Evolutionary conservation across 163 green algal genomes (phyloP), one percentile per base, ranked within the genome.

Genomic region (Smithsoniella earleae): DNA sequence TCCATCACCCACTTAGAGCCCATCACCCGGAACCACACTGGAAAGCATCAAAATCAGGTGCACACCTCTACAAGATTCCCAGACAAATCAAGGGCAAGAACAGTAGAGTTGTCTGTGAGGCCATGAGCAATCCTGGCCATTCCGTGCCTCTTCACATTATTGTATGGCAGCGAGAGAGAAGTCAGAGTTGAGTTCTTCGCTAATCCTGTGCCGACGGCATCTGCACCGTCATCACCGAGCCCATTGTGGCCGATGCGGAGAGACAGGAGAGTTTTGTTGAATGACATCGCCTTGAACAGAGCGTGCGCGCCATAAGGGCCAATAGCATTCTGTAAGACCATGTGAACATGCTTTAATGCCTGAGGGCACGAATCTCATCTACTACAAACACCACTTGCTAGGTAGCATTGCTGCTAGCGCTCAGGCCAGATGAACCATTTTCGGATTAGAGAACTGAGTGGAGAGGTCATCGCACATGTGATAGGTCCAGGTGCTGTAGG

Each of bases 401-500:
- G n/a, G n/a, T n/a, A n/a, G n/a, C n/a, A n/a, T n/a, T n/a, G n/a
- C n/a, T n/a, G n/a, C n/a, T n/a, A n/a, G n/a, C n/a, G n/a, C n/a
- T n/a, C n/a, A n/a, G n/a, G n/a, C n/a, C n/a, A n/a, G n/a, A n/a
- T n/a, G n/a, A n/a, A n/a, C n/a, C n/a, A n/a, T n/a, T n/a, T n/a
- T n/a, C n/a, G n/a, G n/a, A n/a, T n/a, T n/a, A n/a, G n/a, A n/a
- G n/a, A n/a, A n/a, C n/a, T n/a, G n/a, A n/a, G n/a, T n/a, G n/a
- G n/a, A n/a, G n/a, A n/a, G n/a, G n/a, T n/a, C 31, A 64, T 27
- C 49, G 49, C 13, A 64, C 49, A 64, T 64, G 49, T 6, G 49
- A 64, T 27, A 64, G 16, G 33, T 64, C 49, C 13, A 64, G 33
- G 33, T 64, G 25, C 13, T 64, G 6, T 6, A 64, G 49, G 13